Conservation (phyloP, 139 green algal genomes). For the Marvania coccoides region DNA sequence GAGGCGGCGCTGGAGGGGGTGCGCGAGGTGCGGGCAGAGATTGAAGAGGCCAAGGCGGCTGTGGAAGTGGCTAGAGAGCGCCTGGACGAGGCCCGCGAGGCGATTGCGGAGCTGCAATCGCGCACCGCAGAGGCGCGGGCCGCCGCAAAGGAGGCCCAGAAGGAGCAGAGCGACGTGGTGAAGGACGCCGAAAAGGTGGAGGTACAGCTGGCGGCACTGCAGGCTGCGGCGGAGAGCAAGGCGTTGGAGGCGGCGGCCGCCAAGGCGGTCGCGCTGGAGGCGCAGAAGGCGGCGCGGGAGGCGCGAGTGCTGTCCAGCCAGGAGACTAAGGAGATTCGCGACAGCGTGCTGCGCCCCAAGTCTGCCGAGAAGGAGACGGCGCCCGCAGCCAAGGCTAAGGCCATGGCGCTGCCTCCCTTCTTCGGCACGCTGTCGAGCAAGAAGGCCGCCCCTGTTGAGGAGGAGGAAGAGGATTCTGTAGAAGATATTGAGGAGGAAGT, state of each 20-base stretch:
- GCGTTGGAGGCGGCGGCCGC: slow-evolving; percentile 28
- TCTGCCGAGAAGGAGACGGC: slow-evolving; percentile 18
- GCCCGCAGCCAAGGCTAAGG: not conserved
- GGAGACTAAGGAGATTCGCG: slow-evolving; percentile 25
- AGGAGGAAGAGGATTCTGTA: not conserved
- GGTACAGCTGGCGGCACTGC: slow-evolving; percentile 14
- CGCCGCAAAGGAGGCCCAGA: not conserved
- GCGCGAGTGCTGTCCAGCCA: slow-evolving; percentile 19
- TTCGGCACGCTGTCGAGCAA: not conserved
- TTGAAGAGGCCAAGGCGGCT: slow-evolving; percentile 12
- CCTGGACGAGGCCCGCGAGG: slow-evolving; percentile 21
- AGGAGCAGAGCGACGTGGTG: slow-evolving; percentile 17
- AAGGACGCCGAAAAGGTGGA: slow-evolving; percentile 31
- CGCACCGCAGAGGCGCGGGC: slow-evolving; percentile 3
- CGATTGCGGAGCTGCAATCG: slow-evolving; percentile 5
- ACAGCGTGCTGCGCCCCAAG: slow-evolving; percentile 7
- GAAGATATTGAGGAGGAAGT: not conserved
- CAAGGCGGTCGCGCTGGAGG: slow-evolving; percentile 40
- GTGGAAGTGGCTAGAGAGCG: slow-evolving; percentile 9
- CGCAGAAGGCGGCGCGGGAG: slow-evolving; percentile 24
- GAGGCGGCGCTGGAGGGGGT: slow-evolving; percentile 7
- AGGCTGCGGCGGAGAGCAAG: slow-evolving; percentile 16
- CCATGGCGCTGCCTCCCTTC: not conserved
- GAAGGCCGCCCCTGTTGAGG: not conserved
- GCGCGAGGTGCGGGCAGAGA: slow-evolving; percentile 8